Base-by-base conservation (phyloP, 495 filamentous ascomycete species). In the Amphirosellinia nigrospora region DNA sequence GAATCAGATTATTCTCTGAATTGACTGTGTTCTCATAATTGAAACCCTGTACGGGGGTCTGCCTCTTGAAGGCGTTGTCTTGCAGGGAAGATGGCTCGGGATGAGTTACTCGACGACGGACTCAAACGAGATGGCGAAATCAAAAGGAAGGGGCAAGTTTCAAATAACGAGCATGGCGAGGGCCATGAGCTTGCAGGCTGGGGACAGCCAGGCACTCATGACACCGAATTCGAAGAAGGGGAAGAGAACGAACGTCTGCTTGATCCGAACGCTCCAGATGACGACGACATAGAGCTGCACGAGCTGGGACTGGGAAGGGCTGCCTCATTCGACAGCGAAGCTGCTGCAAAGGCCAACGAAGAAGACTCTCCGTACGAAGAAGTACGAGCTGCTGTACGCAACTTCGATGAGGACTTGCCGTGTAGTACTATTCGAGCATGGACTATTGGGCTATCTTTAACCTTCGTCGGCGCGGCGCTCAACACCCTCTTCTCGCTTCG, bases 341-440 rank as follows among this genome's bases (percentile, higher is more conserved):
- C 72, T 3, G 69, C 64, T 9, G 34, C 67, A 16, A 77, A 79
- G 52, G 46, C 64, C 10, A 50, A 48, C 58, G 74, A 78, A 55
- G 84, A 86, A 69, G 79, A 93, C 75, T 93, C 91, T 4, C 90
- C 90, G 0, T 94, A 93, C 71, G 88, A 89, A 28, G 89, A 93
- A 76, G 92, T 90, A 58, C 82, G 87, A 38, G 87, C 87, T 15
- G 86, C 87, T 13, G 88, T 90, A 0, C 85, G 81, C 69, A 86
- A 89, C 78, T 83, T 85, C 71, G 90, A 93, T 74, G 89, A 92
- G 70, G 86, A 89, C 55, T 79, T 91, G 39, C 87, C 89, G 26
- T 86, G 84, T 73, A 93, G 91, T 77, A 93, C 92, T 7, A 76
- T 94, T 52, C 88, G 92, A 41, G 91, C 90, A 41, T 94, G 92